Base-by-base conservation (phyloP, 208 protist species). In the Leishmania amazonensis region DNA sequence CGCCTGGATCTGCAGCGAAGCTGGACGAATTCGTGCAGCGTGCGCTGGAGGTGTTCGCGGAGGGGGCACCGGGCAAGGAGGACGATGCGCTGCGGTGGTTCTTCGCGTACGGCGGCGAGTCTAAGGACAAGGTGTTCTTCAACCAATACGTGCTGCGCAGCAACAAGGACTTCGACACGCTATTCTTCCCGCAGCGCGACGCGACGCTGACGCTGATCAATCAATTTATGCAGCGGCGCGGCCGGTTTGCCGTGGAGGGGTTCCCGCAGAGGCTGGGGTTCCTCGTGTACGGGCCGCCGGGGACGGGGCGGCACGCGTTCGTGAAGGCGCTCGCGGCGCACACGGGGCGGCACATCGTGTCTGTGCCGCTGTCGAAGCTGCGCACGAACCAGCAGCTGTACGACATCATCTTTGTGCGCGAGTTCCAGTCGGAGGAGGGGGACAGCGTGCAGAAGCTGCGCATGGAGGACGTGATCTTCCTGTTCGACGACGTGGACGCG, bases 261-360 rank as follows among this genome's bases (percentile, higher is more conserved):
- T 97, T 96, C 83, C 96, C 94, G 58, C 81, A 95, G 77, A 97
- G 96, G 83, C 91, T 98, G n/a, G 99, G 99, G 42, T 99, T 99
- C 65, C 93, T 99, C 3, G 91, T 99, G 51, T 99, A 99, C 87
- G 99, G 99, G 42, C 98, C 98, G 11, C 94, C 96, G 65, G 98
- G 98, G 19, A 97, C 90, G 31, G 98, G 98, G 17, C 99, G 99
- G 93, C 99, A 99, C 53, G 97, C 99, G 88, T 94, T 99, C 70
- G 99, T 99, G 24, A 99, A 99, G 90, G 99, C 99, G 24, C 99
- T 99, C 49, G 99, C 99, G 17, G 96, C 99, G 76, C 99, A 99
- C 88, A 99, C 99, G 0, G 98, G 96, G n/a, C 96, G 96, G 24
- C 87, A 96, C 87, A 80, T 98, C 35, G 86, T 98, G 40, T 92